Evolutionary conservation across 768 basidiomycete genomes (phyloP), one percentile per base, ranked within the genome.

Genomic region (Mycena albidolilacea): DNA sequence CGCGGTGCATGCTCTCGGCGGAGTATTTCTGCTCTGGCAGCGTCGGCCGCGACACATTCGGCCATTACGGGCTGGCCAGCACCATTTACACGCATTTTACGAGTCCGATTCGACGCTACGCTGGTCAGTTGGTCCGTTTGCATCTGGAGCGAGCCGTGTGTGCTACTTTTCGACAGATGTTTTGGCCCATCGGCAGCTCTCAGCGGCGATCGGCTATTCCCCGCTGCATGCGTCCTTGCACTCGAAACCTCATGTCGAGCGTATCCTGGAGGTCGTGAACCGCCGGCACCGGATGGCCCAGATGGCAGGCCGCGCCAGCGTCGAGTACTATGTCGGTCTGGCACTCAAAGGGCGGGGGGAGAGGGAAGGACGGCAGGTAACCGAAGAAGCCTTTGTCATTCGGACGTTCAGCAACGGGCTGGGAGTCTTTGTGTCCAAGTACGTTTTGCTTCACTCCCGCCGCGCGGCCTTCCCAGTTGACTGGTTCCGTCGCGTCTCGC

Each of bases 61-160:
- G 95, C 2, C 98, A 99, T 81, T 99, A 99, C 80, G 98, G 98
- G 50, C 89, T 99, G n/a, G 98, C 98, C 0, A 97, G 91, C 80
- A 89, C 94, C 0, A 99, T 99, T 68, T 99, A 99, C 80, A 99
- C 98, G 0, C 98, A 99, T 81, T 99, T 99, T 80, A 98, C 97
- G 50, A 97, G 96, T 80, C 98, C 98, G 1, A 99, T 99, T 77
- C 88, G 98, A 68, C 90, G 98, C 69, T 99, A 98, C 80, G 97
- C 97, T 21, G 97, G 94, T 94, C 76, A 74, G 87, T 79, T 35
- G 4, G 7, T 61, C 19, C 62, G 8, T 7, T 44, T 39, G n/a
- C 37, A 14, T 41, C 46, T 39, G 7, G 39, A 43, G 44, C 7
- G 60, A 63, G 23, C 54, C 70, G 62, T 55, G 23, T 46, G 30